phyloP scores from a whole-genome alignment of 257 asterid genomes.

The Nyctanthes arbortristis region DNA sequence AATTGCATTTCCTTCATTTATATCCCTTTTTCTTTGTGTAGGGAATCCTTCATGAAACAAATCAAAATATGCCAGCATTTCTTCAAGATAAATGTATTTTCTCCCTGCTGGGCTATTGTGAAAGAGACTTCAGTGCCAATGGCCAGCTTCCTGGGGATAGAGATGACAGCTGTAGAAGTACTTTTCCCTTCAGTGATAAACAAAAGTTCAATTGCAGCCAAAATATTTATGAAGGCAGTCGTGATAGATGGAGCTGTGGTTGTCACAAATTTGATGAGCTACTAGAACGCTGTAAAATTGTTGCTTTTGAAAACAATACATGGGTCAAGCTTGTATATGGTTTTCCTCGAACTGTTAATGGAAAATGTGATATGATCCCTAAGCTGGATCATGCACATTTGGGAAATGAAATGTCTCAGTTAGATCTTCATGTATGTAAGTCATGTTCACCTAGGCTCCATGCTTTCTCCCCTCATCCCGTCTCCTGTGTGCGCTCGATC shows the following conservation, averaged over 20 bases:
- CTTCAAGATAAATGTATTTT: conserved; percentile 65
- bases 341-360: conserved; percentile 29
- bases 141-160: conserved; percentile 27
- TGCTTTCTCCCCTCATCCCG: conserved; percentile 16
- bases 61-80: conserved; percentile 56
- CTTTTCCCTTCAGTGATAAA: conserved; percentile 25
- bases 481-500: conserved; percentile 12
- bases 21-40: conserved; percentile 19
- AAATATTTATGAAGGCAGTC: conserved; percentile 19
- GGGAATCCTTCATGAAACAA: conserved; percentile 59
- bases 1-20: conserved; percentile 5
- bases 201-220: conserved; percentile 10
- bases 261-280: conserved; percentile 49
- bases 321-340: conserved; percentile 56
- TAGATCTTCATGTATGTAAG: conserved; percentile 99
- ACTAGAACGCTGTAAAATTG: conserved; percentile 32
- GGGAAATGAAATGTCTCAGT: conserved; percentile 41
- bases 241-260: conserved; percentile 48
- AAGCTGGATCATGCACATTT: conserved; percentile 74
- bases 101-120: conserved; percentile 65
- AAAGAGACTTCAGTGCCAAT: conserved; percentile 36
- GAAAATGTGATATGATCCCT: conserved; percentile 49
- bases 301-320: conserved; percentile 31
- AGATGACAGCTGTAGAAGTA: conserved; percentile 18
- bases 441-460: conserved; percentile 35